phyloP scores from a whole-genome alignment of 2,329 filamentous ascomycete genomes.

The Fonsecaea pedrosoi region DNA sequence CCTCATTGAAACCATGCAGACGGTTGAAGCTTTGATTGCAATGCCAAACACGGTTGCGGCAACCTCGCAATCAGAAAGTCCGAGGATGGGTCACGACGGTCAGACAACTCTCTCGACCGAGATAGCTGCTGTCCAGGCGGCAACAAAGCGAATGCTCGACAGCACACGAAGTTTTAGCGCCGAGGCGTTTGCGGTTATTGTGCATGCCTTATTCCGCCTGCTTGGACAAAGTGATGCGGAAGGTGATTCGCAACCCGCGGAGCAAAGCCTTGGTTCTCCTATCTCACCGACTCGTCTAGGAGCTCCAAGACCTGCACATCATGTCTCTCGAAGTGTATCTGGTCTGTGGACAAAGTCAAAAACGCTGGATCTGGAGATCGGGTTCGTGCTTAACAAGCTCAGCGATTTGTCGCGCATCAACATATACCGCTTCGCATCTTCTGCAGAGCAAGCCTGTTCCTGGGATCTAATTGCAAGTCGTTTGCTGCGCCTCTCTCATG shows the following conservation, averaged over 20 bases:
- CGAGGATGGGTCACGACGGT: constrained; percentile 40
- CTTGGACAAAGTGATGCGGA: constrained; percentile 45
- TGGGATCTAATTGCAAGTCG: constrained; percentile 72
- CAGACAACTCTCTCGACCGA: constrained; percentile 75
- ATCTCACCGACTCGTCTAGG: constrained; percentile 52
- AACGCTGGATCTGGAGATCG: constrained; percentile 53
- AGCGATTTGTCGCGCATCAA: constrained; percentile 77
- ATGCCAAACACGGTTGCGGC: constrained; percentile 43
- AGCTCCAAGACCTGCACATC: constrained; percentile 45
- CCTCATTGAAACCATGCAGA: constrained; percentile 86
- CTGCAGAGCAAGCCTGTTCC: constrained; percentile 71
- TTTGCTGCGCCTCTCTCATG: constrained; percentile 56
- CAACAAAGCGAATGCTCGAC: constrained; percentile 84
- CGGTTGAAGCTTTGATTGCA: constrained; percentile 86
- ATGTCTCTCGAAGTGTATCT: constrained; percentile 50
- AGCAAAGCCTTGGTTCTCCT: constrained; percentile 20
- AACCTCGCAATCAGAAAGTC: constrained; percentile 43
- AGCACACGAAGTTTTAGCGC: constrained; percentile 92
- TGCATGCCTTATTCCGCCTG: constrained; percentile 33
- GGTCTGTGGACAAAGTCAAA: constrained; percentile 50
- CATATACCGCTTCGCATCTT: constrained; percentile 73
- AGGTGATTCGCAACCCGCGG: constrained; percentile 46
- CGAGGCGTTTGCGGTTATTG: constrained; percentile 75
- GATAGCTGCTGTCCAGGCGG: constrained; percentile 85
- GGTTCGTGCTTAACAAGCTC: constrained; percentile 72